These are phyloP conservation scores for Pseudocercospora fuligena DNA, from an alignment of 2,329 filamentous ascomycete species.

Conservation along the genomic window DNA sequence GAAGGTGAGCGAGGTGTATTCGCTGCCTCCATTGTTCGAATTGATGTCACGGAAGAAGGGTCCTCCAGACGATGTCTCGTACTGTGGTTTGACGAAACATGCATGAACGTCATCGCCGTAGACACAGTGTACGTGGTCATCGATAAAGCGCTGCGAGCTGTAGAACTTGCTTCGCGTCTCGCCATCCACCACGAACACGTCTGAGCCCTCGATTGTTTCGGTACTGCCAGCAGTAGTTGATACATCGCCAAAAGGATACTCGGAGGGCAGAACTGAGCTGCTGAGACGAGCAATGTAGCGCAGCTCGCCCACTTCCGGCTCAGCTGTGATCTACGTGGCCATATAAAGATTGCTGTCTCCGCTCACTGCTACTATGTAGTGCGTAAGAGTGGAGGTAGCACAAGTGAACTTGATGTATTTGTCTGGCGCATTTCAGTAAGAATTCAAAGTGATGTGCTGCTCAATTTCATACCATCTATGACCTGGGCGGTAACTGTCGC, in stretches of 20 bases:
- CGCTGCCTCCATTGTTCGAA: conserved; percentile 63
- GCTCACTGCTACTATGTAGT: conserved; percentile 21
- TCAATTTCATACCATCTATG: conserved; percentile 10
- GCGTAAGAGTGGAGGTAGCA: conserved; percentile 19
- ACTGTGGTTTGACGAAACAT: conserved; percentile 63
- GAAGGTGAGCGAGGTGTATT: conserved; percentile 64
- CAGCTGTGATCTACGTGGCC: conserved; percentile 26
- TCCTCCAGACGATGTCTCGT: conserved; percentile 67
- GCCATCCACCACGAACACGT: conserved; percentile 61
- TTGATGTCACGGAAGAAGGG: conserved; percentile 69
- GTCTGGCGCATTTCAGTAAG: conserved; percentile 3
- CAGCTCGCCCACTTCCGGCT: conserved; percentile 23
- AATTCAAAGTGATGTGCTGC: neutral
- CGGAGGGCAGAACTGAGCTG: conserved; percentile 17
- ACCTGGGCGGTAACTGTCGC: conserved; percentile 21
- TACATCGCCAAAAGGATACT: conserved; percentile 23
- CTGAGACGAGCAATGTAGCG: conserved; percentile 26
- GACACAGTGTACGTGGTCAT: conserved; percentile 68
- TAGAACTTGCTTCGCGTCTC: conserved; percentile 74
- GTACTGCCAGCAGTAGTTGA: conserved; percentile 58
- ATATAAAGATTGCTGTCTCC: conserved; percentile 26
- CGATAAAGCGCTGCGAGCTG: conserved; percentile 71
- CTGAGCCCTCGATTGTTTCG: conserved; percentile 59
- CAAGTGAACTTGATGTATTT: conserved; percentile 27
- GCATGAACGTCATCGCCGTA: conserved; percentile 60